Conservation (phyloP, 768 basidiomycete genomes). For the Exidia glandulosa region DNA sequence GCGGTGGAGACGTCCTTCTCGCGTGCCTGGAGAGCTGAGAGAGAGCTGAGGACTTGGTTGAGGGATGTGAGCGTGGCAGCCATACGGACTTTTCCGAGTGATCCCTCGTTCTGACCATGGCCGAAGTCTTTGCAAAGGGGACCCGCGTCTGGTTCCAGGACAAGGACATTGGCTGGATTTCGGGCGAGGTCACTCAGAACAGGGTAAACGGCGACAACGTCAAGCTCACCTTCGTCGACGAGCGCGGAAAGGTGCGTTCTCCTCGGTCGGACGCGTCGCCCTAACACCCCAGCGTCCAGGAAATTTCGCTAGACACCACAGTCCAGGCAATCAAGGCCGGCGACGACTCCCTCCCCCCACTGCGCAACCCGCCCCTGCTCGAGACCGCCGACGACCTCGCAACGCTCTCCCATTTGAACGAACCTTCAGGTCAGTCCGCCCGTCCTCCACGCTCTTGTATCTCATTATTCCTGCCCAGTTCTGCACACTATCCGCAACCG, state of each 20-base stretch:
- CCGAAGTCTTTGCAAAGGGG: constrained; percentile 11
- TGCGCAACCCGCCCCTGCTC: constrained; percentile 91
- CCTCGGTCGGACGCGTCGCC: constrained; percentile 5
- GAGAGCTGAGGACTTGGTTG: constrained; percentile 59
- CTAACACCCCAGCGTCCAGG: constrained; percentile 31
- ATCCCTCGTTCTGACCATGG: no score
- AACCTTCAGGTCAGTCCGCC: constrained; percentile 70
- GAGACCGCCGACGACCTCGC: constrained; percentile 98
- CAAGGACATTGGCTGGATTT: constrained; percentile 90
- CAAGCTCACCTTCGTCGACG: constrained; percentile 78
- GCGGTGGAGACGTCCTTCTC: constrained; percentile 67
- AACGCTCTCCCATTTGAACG: constrained; percentile 94
- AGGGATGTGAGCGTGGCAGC: constrained; percentile 40
- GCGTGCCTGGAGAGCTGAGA: constrained; percentile 64
- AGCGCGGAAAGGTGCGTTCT: constrained; percentile 71
- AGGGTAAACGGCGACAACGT: constrained; percentile 62
- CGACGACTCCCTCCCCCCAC: constrained; percentile 73
- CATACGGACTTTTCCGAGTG: background rate
- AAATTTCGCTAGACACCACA: constrained; percentile 68
- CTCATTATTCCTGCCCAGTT: constrained; percentile 40
- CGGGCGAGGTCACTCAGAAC: constrained; percentile 64
- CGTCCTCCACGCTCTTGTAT: background rate
- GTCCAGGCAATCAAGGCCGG: constrained; percentile 70
- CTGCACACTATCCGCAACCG: constrained; percentile 95
- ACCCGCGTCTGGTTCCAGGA: constrained; percentile 58